Percentiles rank a stretch among this genome's conserved stretches.
These are phyloP conservation scores for Mollisia scopiformis DNA, from an alignment of 2,329 filamentous ascomycete genomes.

Conservation along the genomic window DNA sequence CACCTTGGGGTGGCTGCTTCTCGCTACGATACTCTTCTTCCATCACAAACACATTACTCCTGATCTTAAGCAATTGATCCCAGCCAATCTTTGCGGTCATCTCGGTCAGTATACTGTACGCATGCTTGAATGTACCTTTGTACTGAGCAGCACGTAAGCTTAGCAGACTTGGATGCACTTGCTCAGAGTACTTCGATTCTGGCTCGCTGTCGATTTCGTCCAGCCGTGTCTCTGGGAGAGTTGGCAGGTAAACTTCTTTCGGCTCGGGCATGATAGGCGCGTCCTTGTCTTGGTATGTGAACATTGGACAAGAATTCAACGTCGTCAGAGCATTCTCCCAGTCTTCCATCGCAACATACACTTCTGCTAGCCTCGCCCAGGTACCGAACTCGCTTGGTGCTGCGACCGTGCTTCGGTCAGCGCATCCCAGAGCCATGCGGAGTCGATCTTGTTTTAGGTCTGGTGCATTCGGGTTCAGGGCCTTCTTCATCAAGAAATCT, in stretches of 20 bases:
- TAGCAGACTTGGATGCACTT: slow-evolving; percentile 83
- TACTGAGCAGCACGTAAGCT: slow-evolving; percentile 88
- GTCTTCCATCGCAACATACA: slow-evolving; percentile 91
- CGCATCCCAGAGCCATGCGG: slow-evolving; percentile 87
- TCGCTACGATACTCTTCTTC: slow-evolving; percentile 97
- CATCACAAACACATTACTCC: slow-evolving; percentile 99
- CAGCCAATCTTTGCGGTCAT: slow-evolving; percentile 97
- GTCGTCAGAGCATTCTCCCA: slow-evolving; percentile 96
- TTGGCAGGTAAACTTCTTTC: slow-evolving; percentile 82
- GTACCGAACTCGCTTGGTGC: slow-evolving; percentile 97
- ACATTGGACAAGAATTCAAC: slow-evolving; percentile 98
- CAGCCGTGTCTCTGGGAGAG: slow-evolving; percentile 83
- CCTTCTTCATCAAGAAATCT: slow-evolving; percentile 87
- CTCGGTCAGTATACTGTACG: slow-evolving; percentile 91
- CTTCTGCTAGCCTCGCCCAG: slow-evolving; percentile 90
- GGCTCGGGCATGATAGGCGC: slow-evolving; percentile 93
- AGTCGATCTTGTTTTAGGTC: slow-evolving; percentile 68
- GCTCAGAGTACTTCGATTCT: slow-evolving; percentile 77
- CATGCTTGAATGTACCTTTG: slow-evolving; percentile 93
- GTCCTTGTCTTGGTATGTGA: slow-evolving; percentile 99
- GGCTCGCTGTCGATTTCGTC: slow-evolving; percentile 96
- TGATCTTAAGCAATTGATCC: slow-evolving; percentile 92
- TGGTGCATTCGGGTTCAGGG: slow-evolving; percentile 55
- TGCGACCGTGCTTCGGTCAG: slow-evolving; percentile 91
- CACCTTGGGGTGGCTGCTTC: slow-evolving; percentile 63